Evolutionary conservation across 108 stramenopile genomes (phyloP), one percentile per base, ranked within the genome.

Genomic region (Cyclostephanos invisitatus): DNA sequence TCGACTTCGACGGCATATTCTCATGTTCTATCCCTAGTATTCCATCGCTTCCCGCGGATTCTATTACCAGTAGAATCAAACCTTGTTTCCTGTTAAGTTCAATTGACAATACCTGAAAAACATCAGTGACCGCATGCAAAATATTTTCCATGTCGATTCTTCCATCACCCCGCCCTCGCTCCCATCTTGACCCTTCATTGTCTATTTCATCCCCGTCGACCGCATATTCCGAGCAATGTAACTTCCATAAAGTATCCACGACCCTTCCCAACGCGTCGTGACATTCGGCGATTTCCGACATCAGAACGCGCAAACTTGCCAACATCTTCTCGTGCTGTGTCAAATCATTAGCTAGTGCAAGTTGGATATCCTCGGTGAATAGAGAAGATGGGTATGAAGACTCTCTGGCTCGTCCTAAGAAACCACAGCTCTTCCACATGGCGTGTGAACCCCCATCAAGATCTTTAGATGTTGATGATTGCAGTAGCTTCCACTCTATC

Each of bases 271-370:
- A 49, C n/a, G 75, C 84, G 40, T 91, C 89, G 48, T 87, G 84
- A 40, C 79, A 68, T 35, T 89, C 83, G 18, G 87, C 68, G 64
- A 91, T 24, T 24, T 77, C 64, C 0, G 86, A 71, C 56, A 89
- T 64, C 12, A 85, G 62, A 12, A 64, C 77, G 59, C 92, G 65
- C 32, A 83, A n/a, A 10, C 68, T 77, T 6, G 64, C 25, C 61
- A 93, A 57, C 92, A 93, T 93, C 59, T 78, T 75, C 76, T 93
- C 92, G 55, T 93, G 92, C 60, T 89, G 86, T 17, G 73, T 57
- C 69, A 93, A 68, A 76, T 89, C 89, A 62, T 90, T 67, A 3
- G 80, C 32, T 3, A 86, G 38, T 25, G 92, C 88, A 47, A 85
- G 48, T 24, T 81, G 68, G 1, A 91, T 62, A 75, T 93, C 92